Conservation (phyloP, 495 filamentous ascomycete species). For the Venustampulla echinocandica region DNA sequence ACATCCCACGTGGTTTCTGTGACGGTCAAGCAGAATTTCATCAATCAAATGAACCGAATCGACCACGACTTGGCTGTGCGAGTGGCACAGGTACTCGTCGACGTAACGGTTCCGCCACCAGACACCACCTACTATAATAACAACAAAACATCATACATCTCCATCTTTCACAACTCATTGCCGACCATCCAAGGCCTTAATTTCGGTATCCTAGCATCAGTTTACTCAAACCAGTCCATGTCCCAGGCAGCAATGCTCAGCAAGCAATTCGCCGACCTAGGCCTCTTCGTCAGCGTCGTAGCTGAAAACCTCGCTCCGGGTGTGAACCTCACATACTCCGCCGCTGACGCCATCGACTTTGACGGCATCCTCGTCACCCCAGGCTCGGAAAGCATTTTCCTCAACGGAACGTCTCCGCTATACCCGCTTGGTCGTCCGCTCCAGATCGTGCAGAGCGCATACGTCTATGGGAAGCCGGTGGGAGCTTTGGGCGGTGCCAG, state of each 20-base stretch:
- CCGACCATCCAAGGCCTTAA: constrained; percentile 54
- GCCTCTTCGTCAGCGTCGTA: constrained; percentile 52
- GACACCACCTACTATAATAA: constrained; percentile 60
- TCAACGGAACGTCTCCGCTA: constrained; percentile 33
- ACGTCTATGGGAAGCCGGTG: constrained; percentile 66
- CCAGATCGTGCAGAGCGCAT: constrained; percentile 58
- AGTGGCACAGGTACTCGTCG: constrained; percentile 56
- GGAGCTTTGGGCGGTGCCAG: constrained; percentile 46
- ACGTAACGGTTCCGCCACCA: constrained; percentile 44
- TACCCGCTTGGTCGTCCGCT: constrained; percentile 56
- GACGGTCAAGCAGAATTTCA: constrained; percentile 53
- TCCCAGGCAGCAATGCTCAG: constrained; percentile 41
- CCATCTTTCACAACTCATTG: constrained; percentile 49
- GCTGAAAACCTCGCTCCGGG: constrained; percentile 48
- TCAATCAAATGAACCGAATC: constrained; percentile 65
- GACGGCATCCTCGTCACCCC: constrained; percentile 60
- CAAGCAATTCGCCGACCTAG: constrained; percentile 33
- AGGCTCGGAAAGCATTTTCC: constrained; percentile 49
- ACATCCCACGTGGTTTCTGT: constrained; percentile 46
- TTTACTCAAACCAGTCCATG: constrained; percentile 18
- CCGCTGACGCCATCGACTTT: constrained; percentile 60
- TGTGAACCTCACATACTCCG: constrained; percentile 62
- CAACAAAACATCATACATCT: constrained; percentile 57
- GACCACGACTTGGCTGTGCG: constrained; percentile 60
- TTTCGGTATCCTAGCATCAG: constrained; percentile 53